Base-by-base conservation (phyloP, 257 asterid genomes). In the Vinca minor region DNA sequence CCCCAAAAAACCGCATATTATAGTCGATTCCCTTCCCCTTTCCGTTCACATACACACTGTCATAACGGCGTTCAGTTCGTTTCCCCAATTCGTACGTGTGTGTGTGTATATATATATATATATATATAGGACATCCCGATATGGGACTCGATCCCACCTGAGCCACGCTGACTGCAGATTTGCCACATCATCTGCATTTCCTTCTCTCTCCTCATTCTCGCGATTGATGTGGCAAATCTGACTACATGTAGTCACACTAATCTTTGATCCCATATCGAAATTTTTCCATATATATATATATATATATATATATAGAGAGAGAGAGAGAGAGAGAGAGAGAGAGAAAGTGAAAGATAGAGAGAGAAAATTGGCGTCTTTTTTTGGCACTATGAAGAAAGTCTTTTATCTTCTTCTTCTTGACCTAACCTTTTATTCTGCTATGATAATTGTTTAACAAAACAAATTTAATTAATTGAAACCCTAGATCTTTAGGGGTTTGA, bases 361-460 rank as follows among this genome's bases (percentile, higher is more conserved):
- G 50, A 15, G 50, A 17, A 18, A 55, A 20, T 59, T 39, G 21
- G 10, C 20, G 32, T 59, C 11, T 38, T 8, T 25, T 4, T 34
- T 3, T 34, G 21, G 59, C 20, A 28, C 42, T 17, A 31, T 56
- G 62, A 56, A 21, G 62, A 32, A 32, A 31, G 41, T 4, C 23
- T 53, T 26, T 14, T 54, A 54, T 29, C 60, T 31, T 26, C 4
- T 12, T 14, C 21, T 28, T 53, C 11, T 53, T 50, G 32, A 60
- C 74, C 74, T 59, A 74, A 70, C 70, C 76, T 63, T 64, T 45
- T n/a, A 28, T 21, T 42, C 44, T 70, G 41, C 49, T 44, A 15
- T n/a, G n/a, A n/a, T 53, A 42, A 34, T 53, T 42, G 38, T 36
- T 53, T 17, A 7, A 44, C 2, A 10, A 47, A 7, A 15, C 5